Percentiles rank a stretch among this genome's conserved stretches.
Conservation (phyloP, 768 basidiomycete species). For the Mrakia hoshinonis region DNA sequence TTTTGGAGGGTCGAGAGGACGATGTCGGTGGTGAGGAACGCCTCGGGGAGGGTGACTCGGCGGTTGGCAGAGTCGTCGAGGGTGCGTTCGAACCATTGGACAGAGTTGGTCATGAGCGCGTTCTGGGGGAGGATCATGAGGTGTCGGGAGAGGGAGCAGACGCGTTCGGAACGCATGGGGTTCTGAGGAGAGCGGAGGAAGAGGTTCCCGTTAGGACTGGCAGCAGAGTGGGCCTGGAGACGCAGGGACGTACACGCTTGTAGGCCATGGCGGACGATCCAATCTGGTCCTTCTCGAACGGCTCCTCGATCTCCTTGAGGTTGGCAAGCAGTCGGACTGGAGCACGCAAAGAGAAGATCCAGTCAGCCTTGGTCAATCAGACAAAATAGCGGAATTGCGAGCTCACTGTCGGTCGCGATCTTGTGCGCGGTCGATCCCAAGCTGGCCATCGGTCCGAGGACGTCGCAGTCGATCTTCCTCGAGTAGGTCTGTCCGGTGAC, state of each 20-base stretch:
- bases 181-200: slow-evolving; percentile 44
- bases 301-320: slow-evolving; percentile 98
- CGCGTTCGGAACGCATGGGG: slow-evolving; percentile 96
- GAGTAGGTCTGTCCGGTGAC: slow-evolving; percentile 99
- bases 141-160: slow-evolving; percentile 92
- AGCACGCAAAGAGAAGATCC: neutral
- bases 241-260: slow-evolving; percentile 29
- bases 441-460: slow-evolving; percentile 78
- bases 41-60: slow-evolving; percentile 89
- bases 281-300: slow-evolving; percentile 97
- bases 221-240: too few relatives aligned
- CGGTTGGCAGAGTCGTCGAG: slow-evolving; percentile 91
- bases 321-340: slow-evolving; percentile 76
- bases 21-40: slow-evolving; percentile 93
- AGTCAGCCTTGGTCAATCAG: too few relatives aligned
- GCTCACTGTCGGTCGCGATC: slow-evolving; percentile 73
- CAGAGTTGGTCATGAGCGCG: slow-evolving; percentile 83
- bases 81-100: slow-evolving; percentile 98
- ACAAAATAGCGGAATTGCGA: too few relatives aligned
- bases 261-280: slow-evolving; percentile 47
- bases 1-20: slow-evolving; percentile 92
- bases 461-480: slow-evolving; percentile 91
- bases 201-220: neutral
- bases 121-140: slow-evolving; percentile 94
- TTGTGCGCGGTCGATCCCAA: slow-evolving; percentile 92